Evolutionary conservation across 805 yeast genomes (phyloP), one percentile per base, ranked within the genome.

Genomic region (Danielia oregonensis): DNA sequence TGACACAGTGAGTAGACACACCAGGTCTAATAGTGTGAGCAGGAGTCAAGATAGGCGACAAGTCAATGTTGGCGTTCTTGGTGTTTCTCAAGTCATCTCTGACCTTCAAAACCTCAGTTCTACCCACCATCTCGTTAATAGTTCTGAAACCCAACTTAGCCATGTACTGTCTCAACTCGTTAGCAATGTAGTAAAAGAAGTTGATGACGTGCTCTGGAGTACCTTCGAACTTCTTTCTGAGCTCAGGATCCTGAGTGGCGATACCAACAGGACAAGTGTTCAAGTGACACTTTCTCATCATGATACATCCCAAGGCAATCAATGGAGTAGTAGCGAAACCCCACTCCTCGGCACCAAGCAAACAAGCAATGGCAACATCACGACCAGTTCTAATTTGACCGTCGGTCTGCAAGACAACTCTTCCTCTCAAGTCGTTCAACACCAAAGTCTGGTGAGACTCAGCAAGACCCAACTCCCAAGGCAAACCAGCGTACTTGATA

Each of bases 161-260:
- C 98, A 91, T 91, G 52, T 86, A 82, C 39, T 73, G 76, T 58
- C 98, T 78, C 57, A 93, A 77, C 65, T 91, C 98, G 52, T 88
- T 86, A 37, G 96, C 81, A 59, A 91, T 72, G 67, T 89, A 93
- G 72, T 83, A 91, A 76, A 93, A 93, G 74, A 91, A 93, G 74
- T 91, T 91, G 65, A 91, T 89, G 39, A 91, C 97, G 57, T 91
- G 97, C 68, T 91, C 98, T 33, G 98, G 98, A 32, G 96, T 89
- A 57, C 98, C 98, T 54, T 77, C 73, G 67, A 91, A 91, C 65
- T 91, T 93, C 65, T 78, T 78, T 66, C 98, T 79, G 49, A 91
- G 74, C 48, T 80, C 86, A 13, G 97, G 97, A 61, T 91, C 97
- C 65, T 93, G 98, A 19, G 98, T 91, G 29, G 98, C 98, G 68